Evolutionary conservation across 192 early-diverging fungal species (phyloP), one percentile per base, ranked within the genome.

Genomic region (Linnemannia elongata): DNA sequence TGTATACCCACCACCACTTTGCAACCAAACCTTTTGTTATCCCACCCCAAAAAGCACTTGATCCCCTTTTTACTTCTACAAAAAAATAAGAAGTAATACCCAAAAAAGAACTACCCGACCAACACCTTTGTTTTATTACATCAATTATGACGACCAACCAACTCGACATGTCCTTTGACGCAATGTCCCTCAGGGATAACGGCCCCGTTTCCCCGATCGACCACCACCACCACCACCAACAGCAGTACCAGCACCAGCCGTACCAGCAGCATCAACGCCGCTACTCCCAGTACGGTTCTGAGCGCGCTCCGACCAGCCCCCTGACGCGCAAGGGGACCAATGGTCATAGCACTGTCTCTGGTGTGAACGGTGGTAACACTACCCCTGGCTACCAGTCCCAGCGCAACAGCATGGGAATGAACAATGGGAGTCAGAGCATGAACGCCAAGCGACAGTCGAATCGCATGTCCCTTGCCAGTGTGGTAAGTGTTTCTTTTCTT

Each of bases 91-190:
- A 54, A 55, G 24, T 20, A 54, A 38, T 55, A 20, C 22, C 41
- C 68, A 30, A 35, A 78, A 36, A 69, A 42, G 15, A 49, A 70
- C 44, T 18, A 52, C 39, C 20, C 30, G 36, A 36, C 35, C 38
- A 39, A 80, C 44, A 63, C 49, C 49, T 15, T 33, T 45, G 33
- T 60, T 75, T n/a, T 52, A 52, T 52, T 52, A 52, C 49, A 52
- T 22, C 18, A 44, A 66, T 71, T 33, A 87, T 87, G 85, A 81
- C 85, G 17, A 77, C 79, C 80, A 87, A 87, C 44, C 79, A 80
- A 60, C 85, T 87, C 63, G 85, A 87, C 72, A 87, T 87, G 85
- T 78, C 79, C 72, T 87, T 87, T 75, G 85, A 87, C 45, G 75
- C 85, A 69, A 71, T 87, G 79, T 77, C 79, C 39, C 78, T 87